A percentile compares a stretch with the other conserved stretches of the same genome.
phyloP scores from a whole-genome alignment of 768 basidiomycete genomes.

The Boletus rubropictus region DNA sequence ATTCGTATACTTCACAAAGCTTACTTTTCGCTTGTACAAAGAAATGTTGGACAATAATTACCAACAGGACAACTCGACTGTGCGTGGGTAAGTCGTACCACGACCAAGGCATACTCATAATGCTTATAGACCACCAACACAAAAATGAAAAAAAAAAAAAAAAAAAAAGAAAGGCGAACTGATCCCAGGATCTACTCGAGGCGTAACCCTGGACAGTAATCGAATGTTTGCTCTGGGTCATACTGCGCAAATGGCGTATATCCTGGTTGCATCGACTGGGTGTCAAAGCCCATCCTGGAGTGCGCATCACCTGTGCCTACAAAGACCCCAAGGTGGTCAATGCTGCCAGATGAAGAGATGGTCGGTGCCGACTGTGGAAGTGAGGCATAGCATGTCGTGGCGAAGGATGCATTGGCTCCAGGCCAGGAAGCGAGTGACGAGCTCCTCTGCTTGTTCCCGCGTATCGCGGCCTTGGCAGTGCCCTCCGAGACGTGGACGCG shows the following conservation, averaged over 20 bases:
- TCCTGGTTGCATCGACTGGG: slow-evolving; percentile 20
- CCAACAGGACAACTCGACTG: background rate
- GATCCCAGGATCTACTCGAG: slow-evolving; percentile 18
- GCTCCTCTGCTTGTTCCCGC: slow-evolving; percentile 14
- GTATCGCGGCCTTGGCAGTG: slow-evolving; percentile 15
- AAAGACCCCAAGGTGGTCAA: slow-evolving; percentile 47
- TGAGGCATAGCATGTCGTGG: slow-evolving; percentile 19
- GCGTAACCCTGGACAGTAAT: slow-evolving; percentile 25
- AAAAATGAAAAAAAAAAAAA: background rate
- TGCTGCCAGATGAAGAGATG: slow-evolving; percentile 31
- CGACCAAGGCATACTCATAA: slow-evolving; percentile 12
- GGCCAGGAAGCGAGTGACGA: slow-evolving; percentile 26
- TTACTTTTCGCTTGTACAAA: slow-evolving; percentile 6
- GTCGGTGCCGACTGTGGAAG: slow-evolving; percentile 38
- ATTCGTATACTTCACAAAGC: slow-evolving; percentile 4
- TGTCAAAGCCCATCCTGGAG: slow-evolving; percentile 21
- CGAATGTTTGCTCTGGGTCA: slow-evolving; percentile 23
- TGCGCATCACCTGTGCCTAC: slow-evolving; percentile 43
- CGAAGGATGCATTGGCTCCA: slow-evolving; percentile 16
- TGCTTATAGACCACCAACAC: slow-evolving; percentile 1
- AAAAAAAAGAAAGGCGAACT: background rate
- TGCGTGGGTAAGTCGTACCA: slow-evolving; percentile 13
- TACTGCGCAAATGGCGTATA: slow-evolving; percentile 30
- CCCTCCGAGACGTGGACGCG: slow-evolving; percentile 59
- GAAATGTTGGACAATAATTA: slow-evolving; percentile 4